These are phyloP conservation scores for Datisca glomerata DNA, from an alignment of 306 rosid species.

Conservation along the genomic window DNA sequence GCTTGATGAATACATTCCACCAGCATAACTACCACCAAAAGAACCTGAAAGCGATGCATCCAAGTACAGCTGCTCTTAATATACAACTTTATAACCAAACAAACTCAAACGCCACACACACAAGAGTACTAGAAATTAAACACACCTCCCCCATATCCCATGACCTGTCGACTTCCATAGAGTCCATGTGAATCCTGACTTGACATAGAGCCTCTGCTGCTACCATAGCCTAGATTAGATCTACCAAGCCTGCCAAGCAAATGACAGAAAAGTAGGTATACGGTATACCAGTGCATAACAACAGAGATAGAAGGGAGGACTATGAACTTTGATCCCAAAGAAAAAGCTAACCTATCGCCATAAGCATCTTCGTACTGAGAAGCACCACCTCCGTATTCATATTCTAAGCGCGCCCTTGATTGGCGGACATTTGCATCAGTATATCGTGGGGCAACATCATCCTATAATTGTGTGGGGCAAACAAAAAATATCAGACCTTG, in stretches of 20 bases:
- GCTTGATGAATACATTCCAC: slow-evolving; percentile 77
- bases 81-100: too few species aligned
- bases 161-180: slow-evolving; percentile 64
- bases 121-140: too few species aligned
- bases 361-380: slow-evolving; percentile 74
- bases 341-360: slow-evolving; percentile 78
- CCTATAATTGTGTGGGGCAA: slow-evolving; percentile 52
- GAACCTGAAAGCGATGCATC: slow-evolving; percentile 48
- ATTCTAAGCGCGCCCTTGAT: slow-evolving; percentile 77
- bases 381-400: slow-evolving; percentile 64
- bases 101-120: too few species aligned
- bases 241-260: slow-evolving; percentile 52
- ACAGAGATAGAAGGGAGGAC: too few species aligned
- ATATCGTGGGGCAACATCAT: slow-evolving; percentile 75
- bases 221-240: slow-evolving; percentile 58
- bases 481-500: too few species aligned
- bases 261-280: too few species aligned
- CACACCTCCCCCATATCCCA: slow-evolving; percentile 45
- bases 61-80: too few species aligned
- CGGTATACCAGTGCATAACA: too few species aligned
- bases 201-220: slow-evolving; percentile 56
- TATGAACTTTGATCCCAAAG: too few species aligned
- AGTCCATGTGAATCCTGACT: slow-evolving; percentile 57
- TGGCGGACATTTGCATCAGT: slow-evolving; percentile 62
- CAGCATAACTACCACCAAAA: slow-evolving; percentile 43